Evolutionary conservation across 2,329 filamentous ascomycete species (phyloP), one percentile per base, ranked within the genome.

Genomic region (Diaporthe vaccinii): DNA sequence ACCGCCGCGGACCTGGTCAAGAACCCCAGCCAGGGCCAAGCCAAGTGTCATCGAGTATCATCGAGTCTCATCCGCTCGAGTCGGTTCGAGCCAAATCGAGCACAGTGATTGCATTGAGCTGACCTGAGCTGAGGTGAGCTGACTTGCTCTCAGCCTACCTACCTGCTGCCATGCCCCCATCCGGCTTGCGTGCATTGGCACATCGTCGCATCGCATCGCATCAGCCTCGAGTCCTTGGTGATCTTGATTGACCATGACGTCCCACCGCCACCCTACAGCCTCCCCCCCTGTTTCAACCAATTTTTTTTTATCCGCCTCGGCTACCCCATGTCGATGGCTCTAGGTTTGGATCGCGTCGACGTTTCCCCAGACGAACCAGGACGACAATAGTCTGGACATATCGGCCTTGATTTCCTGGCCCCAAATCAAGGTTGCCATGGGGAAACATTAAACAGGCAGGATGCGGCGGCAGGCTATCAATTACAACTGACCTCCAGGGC

Each of bases 191-290:
- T n/a, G 41, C 41, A 46, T 31, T 15, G 25, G 25, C 61, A 15
- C 2, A 34, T 36, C 46, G 15, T 25, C 62, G 62, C 46, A 53
- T 53, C 46, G n/a, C 65, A 55, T 41, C 46, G 65, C 65, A 41
- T 28, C 65, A 69, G 65, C 65, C 46, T 41, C 34, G n/a, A 69
- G 20, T 69, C 65, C 65, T 41, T 69, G 65, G 49, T 69, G 31
- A 69, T 69, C 46, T 69, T 69, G 49, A 55, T 41, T 55, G 49
- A 55, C 44, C 65, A 53, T 68, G 65, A 68, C 65, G 46, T 68
- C 46, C 65, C 65, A 68, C 65, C 65, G 65, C 65, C 65, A 68
- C 65, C 65, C 31, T 69, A 53, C 49, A 41, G 65, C 65, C 46
- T 22, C 10, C 65, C 49, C 62, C 62, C 46, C 65, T 69, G 65